A percentile compares a stretch with the other conserved stretches of the same genome.
These are phyloP conservation scores for Chlamydomonas sp. DNA, from an alignment of 139 green algal genomes.

Conservation along the genomic window DNA sequence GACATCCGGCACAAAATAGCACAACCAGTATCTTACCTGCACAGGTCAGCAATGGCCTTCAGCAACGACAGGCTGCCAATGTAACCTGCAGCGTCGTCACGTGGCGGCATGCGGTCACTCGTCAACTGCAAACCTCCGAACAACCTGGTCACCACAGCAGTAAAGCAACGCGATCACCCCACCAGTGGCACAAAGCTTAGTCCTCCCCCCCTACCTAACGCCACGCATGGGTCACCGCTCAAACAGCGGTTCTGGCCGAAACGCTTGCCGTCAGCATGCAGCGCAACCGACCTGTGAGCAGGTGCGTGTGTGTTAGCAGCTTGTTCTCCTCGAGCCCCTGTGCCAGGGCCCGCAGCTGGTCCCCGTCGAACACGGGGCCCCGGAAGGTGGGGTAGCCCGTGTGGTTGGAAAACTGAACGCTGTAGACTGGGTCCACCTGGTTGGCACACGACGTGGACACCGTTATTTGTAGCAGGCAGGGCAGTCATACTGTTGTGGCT, in stretches of 20 bases:
- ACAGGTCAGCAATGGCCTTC: slow-evolving; percentile 70
- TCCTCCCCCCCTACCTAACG: not conserved
- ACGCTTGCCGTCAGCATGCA: not conserved
- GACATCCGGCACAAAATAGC: no score
- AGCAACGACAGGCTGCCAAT: slow-evolving; percentile 87
- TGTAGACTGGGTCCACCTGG: slow-evolving; percentile 81
- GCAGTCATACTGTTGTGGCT: no score
- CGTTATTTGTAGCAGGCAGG: not conserved
- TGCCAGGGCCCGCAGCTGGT: slow-evolving; percentile 68
- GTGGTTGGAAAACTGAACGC: slow-evolving; percentile 92
- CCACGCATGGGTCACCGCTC: no score
- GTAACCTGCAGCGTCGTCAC: slow-evolving; percentile 75
- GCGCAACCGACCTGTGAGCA: slow-evolving; percentile 85
- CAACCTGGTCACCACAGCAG: no score
- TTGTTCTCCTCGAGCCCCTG: slow-evolving; percentile 86
- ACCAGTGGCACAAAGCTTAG: not conserved
- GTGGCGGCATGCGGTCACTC: no score
- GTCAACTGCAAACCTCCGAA: no score
- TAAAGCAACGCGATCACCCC: not conserved
- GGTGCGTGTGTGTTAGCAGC: slow-evolving; percentile 88
- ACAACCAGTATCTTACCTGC: slow-evolving; percentile 8
- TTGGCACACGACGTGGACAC: not conserved
- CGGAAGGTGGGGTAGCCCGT: slow-evolving; percentile 82
- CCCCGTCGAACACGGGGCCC: slow-evolving; percentile 76
- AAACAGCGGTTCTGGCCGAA: no score